These are phyloP conservation scores for Paradendryphiella salina DNA, from an alignment of 2,329 filamentous ascomycete species.

Conservation along the genomic window DNA sequence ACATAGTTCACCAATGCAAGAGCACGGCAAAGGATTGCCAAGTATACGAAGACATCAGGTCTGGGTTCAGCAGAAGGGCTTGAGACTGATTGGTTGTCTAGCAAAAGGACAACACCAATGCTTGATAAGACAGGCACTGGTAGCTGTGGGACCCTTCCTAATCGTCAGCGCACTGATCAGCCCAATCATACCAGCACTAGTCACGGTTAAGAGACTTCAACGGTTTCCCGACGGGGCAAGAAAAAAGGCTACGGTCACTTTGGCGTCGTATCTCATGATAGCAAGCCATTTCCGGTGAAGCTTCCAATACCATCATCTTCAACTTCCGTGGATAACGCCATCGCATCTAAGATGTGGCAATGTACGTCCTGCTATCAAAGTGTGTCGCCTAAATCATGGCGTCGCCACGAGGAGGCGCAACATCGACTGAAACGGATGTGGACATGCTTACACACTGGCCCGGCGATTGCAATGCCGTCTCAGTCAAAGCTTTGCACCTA, in stretches of 20 bases:
- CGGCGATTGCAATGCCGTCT: slow-evolving; percentile 22
- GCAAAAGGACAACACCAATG: slow-evolving; percentile 13
- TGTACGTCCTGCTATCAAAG: slow-evolving; percentile 40
- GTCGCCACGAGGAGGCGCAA: slow-evolving; percentile 45
- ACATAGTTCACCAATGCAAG: slow-evolving; percentile 46
- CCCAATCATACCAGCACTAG: slow-evolving; percentile 6
- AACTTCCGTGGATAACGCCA: neutral
- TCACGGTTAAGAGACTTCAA: neutral
- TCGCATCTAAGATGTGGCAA: slow-evolving; percentile 36
- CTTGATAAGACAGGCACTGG: slow-evolving; percentile 9
- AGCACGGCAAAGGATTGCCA: slow-evolving; percentile 32
- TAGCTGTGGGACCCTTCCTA: slow-evolving; percentile 2
- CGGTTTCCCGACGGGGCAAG: slow-evolving; percentile 38
- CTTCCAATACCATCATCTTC: neutral
- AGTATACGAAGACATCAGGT: slow-evolving; percentile 15
- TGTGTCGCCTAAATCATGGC: slow-evolving; percentile 43
- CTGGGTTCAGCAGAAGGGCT: slow-evolving; percentile 24
- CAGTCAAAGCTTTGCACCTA: slow-evolving; percentile 9
- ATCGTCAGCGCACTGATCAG: slow-evolving; percentile 8
- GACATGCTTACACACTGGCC: slow-evolving; percentile 40
- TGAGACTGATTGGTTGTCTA: slow-evolving; percentile 19
- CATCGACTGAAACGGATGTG: slow-evolving; percentile 40
- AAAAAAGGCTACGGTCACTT: slow-evolving; percentile 43
- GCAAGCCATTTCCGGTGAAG: slow-evolving; percentile 13
- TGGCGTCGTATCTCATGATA: slow-evolving; percentile 14